Evolutionary conservation across 495 filamentous ascomycete genomes (phyloP).

Genomic region (Staphylotrichum longicolle): DNA sequence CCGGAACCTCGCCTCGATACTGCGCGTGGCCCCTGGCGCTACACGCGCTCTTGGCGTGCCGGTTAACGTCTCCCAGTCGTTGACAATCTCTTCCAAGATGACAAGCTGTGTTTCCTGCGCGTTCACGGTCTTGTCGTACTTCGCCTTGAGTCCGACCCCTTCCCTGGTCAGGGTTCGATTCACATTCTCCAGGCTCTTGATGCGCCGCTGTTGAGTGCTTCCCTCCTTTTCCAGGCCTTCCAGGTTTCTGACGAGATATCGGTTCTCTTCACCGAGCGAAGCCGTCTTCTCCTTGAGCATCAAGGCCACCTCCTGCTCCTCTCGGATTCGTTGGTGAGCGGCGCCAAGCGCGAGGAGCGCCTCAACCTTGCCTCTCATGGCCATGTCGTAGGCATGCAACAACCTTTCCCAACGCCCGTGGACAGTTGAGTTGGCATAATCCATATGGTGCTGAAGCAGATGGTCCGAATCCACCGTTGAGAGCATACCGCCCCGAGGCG

Average conservation of each 20-base stretch:
- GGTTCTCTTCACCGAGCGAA: neutral
- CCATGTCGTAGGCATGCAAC: constrained; percentile 1
- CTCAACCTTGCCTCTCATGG: neutral
- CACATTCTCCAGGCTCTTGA: constrained; percentile 1
- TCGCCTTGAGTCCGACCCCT: neutral
- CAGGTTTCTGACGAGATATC: neutral
- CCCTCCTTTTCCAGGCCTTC: neutral
- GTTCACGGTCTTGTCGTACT: constrained; percentile 1
- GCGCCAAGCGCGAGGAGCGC: neutral
- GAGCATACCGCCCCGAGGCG: neutral
- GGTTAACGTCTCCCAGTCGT: neutral
- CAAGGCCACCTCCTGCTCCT: neutral
- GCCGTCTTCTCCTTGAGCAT: neutral
- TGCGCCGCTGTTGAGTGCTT: neutral
- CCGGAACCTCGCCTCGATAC: neutral
- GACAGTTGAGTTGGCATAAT: neutral
- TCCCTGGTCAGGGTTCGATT: constrained; percentile 1
- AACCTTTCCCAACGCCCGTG: neutral
- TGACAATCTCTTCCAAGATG: constrained; percentile 2
- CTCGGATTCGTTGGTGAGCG: neutral
- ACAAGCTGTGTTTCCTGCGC: neutral
- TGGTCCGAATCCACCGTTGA: neutral
- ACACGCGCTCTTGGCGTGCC: neutral
- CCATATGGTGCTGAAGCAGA: neutral
- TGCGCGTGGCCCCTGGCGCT: neutral